Evolutionary conservation across 2,329 filamentous ascomycete genomes (phyloP).

Genomic region (Cryoendolithus antarcticus): DNA sequence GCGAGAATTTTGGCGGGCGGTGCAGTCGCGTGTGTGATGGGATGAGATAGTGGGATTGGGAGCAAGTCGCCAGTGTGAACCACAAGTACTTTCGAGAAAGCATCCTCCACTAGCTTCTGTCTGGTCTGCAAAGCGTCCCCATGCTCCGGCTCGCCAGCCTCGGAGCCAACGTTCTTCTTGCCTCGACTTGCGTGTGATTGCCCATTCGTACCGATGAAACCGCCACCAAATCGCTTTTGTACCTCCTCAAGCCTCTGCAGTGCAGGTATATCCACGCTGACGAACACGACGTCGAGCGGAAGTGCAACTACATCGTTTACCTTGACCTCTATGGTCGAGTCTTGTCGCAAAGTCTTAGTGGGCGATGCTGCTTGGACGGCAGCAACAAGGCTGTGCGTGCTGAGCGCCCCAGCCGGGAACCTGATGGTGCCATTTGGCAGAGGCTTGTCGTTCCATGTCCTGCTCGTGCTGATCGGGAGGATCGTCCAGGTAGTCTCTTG

Average conservation of each 20-base stretch:
- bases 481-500: constrained; percentile 70
- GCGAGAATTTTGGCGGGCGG: constrained; percentile 78
- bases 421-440: constrained; percentile 68
- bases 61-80: constrained; percentile 77
- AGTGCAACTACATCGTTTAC: constrained; percentile 71
- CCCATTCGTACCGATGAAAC: constrained; percentile 31
- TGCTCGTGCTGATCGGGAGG: constrained; percentile 51
- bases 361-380: constrained; percentile 59
- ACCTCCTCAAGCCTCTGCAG: constrained; percentile 70
- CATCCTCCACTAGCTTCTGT: constrained; percentile 48
- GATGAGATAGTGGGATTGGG: constrained; percentile 67
- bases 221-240: constrained; percentile 67
- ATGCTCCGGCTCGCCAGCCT: constrained; percentile 7
- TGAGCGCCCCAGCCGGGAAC: constrained; percentile 59
- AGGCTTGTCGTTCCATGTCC: constrained; percentile 40
- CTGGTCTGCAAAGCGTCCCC: constrained; percentile 11
- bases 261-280: constrained; percentile 71
- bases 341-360: constrained; percentile 60
- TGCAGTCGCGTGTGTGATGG: constrained; percentile 72
- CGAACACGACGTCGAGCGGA: constrained; percentile 71
- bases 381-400: constrained; percentile 67
- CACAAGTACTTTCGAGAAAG: constrained; percentile 59
- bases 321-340: constrained; percentile 70
- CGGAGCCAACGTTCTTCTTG: constrained; percentile 12
- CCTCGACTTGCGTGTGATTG: constrained; percentile 9